A percentile compares a stretch with the other conserved stretches of the same genome.
Conservation (phyloP, 176 grass and related monocot genomes). For the Oryza longistaminata region DNA sequence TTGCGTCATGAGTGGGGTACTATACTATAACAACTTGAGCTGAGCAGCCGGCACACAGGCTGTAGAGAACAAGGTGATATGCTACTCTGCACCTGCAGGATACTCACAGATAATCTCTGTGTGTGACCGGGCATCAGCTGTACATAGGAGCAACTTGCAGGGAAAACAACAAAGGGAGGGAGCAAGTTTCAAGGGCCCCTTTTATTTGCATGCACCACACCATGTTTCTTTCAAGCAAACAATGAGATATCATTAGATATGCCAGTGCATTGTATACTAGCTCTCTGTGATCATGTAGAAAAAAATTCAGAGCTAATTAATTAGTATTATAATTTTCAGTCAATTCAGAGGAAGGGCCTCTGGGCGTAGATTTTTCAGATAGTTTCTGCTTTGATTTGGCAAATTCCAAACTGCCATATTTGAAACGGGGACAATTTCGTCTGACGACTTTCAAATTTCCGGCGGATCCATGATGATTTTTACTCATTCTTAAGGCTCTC, state of each 20-base stretch:
- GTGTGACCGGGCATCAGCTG: slow-evolving; percentile 39
- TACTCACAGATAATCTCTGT: background rate
- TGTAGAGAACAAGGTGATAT: background rate
- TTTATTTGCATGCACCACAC: background rate
- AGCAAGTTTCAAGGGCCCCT: slow-evolving; percentile 6
- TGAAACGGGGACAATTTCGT: background rate
- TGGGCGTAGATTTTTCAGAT: background rate
- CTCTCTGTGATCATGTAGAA: background rate
- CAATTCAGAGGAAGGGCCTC: background rate
- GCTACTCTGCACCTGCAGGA: background rate
- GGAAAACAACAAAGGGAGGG: background rate
- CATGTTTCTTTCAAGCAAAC: slow-evolving; percentile 37
- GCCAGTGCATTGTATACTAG: background rate
- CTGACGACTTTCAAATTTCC: too few relatives aligned
- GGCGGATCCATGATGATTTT: too few relatives aligned
- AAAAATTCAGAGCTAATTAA: background rate
- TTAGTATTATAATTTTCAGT: background rate
- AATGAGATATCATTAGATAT: slow-evolving; percentile 25
- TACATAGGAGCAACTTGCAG: slow-evolving; percentile 24
- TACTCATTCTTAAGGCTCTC: background rate
- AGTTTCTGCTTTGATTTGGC: background rate
- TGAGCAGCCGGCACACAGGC: slow-evolving; percentile 10
- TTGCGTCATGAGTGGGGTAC: background rate
- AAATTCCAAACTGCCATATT: background rate
- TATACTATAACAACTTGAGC: background rate